These are phyloP conservation scores for Saururus chinensis DNA, from an alignment of 164 flowering plant genomes.

Conservation along the genomic window DNA sequence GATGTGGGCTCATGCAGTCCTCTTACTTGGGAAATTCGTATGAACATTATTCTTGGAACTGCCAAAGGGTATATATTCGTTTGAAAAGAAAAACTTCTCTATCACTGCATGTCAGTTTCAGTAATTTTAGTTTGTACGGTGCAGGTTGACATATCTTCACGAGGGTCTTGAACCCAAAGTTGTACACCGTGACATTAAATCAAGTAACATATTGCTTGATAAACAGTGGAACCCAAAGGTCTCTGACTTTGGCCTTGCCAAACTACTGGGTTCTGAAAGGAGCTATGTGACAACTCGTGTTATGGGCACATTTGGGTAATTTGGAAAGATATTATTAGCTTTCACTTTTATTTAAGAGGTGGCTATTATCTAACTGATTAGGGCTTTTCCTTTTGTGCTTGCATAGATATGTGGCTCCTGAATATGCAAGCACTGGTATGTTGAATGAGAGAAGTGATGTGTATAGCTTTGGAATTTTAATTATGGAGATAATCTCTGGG, in stretches of 20 bases:
- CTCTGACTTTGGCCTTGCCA: conserved; percentile 86
- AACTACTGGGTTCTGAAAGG: conserved; percentile 70
- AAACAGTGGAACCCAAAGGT: conserved; percentile 78
- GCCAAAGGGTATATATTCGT: conserved; percentile 61
- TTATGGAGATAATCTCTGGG: conserved; percentile 89
- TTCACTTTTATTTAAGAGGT: neutral
- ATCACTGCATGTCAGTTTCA: neutral
- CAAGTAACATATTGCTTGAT: conserved; percentile 80
- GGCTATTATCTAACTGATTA: neutral
- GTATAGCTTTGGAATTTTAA: conserved; percentile 75
- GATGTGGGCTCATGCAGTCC: conserved; percentile 65
- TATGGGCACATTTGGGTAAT: conserved; percentile 89
- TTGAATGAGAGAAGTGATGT: conserved; percentile 83
- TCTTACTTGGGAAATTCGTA: conserved; percentile 75
- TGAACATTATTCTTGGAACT: conserved; percentile 69
- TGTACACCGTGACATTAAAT: conserved; percentile 81
- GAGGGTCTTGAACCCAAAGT: conserved; percentile 94
- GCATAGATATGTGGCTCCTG: conserved; percentile 82
- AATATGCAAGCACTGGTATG: conserved; percentile 91
- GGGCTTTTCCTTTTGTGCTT: conserved; percentile 6
- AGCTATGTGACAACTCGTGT: conserved; percentile 86
- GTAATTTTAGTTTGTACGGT: neutral
- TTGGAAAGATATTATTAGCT: neutral
- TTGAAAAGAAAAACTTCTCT: neutral
- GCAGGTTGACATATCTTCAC: conserved; percentile 68